Base-by-base conservation (phyloP, 2,329 filamentous ascomycete species). In the Botrytis paeoniae region DNA sequence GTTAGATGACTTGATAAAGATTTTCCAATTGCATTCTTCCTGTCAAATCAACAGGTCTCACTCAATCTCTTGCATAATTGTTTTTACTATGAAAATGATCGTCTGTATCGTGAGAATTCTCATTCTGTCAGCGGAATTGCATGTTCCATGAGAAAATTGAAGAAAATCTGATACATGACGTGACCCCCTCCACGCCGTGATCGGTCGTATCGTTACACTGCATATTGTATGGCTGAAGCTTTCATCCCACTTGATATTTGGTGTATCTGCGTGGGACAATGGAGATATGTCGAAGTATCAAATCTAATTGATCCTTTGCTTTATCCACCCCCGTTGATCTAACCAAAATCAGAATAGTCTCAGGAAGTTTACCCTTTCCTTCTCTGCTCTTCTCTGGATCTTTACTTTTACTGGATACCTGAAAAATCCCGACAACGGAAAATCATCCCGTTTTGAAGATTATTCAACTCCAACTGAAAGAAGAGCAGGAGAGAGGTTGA, bases 131-230 rank as follows among this genome's bases (percentile, higher is more conserved):
- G 51, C 51, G 59, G 51, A 62, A 37, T 61, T n/a, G 16, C 18
- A 68, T 41, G 4, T 41, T 41, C 61, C 61, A 64, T 32, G 25
- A 18, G 12, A n/a, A 20, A 37, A 48, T 29, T 43, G 16, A 61
- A 59, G 51, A 69, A 61, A 61, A 57, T 57, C 32, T 41, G 45
- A 68, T 68, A 16, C 35, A 68, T 45, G 68, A 62, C 48, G 54
- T 62, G 54, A 63, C 41, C 10, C 68, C 20, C 29, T 45, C 54
- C 8, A 60, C 39, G 54, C 68, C 68, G 68, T 70, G 39, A 70
- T 70, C 68, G 68, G 68, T 70, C 54, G 20, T 37, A 16, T 70
- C 39, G 48, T 59, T 60, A 60, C 68, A 63, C 22, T 60, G n/a
- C 37, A 59, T 39, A 51, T 35, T 39, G 22, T 51, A 51, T 48